Base-by-base conservation (phyloP, 2,329 filamentous ascomycete species). In the Pyrenophora seminiperda region DNA sequence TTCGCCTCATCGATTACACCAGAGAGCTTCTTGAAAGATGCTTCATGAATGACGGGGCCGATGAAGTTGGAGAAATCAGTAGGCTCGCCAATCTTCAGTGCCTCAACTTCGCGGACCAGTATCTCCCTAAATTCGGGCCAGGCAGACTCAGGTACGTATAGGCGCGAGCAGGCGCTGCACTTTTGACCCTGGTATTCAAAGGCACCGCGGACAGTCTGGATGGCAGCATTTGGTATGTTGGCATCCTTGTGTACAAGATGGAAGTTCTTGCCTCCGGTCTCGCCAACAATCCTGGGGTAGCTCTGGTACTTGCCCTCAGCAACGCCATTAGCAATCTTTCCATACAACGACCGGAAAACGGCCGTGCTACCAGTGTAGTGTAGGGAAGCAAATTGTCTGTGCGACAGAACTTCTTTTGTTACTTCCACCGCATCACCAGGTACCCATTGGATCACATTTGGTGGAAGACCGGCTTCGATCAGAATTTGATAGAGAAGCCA, bases 241-340 rank as follows among this genome's bases (percentile, higher is more conserved):
- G 91, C 91, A 3, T 85, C 86, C 37, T 80, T 77, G 77, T 96
- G 90, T 24, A 96, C 75, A 43, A 96, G 76, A 74, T 95, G 91
- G 81, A 92, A 96, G 80, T 96, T 96, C 84, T 96, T 96, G 71
- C 91, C 91, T 53, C 91, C 90, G 20, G 91, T 96, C 80, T 96
- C 91, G 53, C 90, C 91, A 4, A 96, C 90, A 58, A 96, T 89
- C 63, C 91, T 87, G 37, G 91, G 91, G 75, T 97, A 97, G 63
- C 88, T 86, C 56, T 81, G 80, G 77, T 96, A 97, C 52, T 84
- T 88, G 56, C 89, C 90, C 67, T 91, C 85, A 4, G 89, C 89
- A 15, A 95, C 87, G 32, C 89, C 90, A 57, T 83, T 79, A 9
- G 90, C 90, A 65, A 97, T 96, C 72, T 90, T 84, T 14, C 90